These are phyloP conservation scores for Aspergillus novofumigatus DNA, from an alignment of 2,329 filamentous ascomycete species.

Conservation along the genomic window DNA sequence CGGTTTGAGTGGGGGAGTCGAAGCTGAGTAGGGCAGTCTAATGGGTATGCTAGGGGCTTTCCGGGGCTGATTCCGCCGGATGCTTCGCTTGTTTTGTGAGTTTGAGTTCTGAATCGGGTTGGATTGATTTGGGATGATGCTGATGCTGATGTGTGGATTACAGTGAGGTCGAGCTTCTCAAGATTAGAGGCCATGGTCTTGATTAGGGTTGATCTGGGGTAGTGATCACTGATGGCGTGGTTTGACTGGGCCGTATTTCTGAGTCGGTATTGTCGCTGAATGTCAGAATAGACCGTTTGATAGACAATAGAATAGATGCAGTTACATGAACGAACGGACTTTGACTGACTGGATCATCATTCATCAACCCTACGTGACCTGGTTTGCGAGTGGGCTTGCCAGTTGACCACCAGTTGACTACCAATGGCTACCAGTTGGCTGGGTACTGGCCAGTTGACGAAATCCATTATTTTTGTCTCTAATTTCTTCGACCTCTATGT, in stretches of 20 bases:
- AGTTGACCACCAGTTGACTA: neutral
- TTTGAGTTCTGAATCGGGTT: slow-evolving; percentile 20
- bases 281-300: neutral
- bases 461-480: neutral
- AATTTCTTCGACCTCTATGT: neutral
- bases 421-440: neutral
- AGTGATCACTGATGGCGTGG: neutral
- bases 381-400: neutral
- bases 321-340: neutral
- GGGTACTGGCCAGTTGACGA: neutral
- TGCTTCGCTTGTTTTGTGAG: slow-evolving; percentile 79
- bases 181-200: neutral
- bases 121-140: neutral
- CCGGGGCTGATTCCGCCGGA: slow-evolving; percentile 70
- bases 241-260: too few species aligned
- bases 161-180: slow-evolving; percentile 8
- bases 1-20: neutral
- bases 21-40: too few species aligned
- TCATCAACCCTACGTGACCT: neutral
- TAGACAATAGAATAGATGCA: neutral
- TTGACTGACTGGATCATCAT: neutral
- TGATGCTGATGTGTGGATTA: slow-evolving; percentile 2
- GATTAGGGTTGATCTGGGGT: neutral
- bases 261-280: too few species aligned
- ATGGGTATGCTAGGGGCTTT: slow-evolving; percentile 59